Evolutionary conservation across 495 filamentous ascomycete genomes (phyloP).

Genomic region (Penicillium tannophilum): DNA sequence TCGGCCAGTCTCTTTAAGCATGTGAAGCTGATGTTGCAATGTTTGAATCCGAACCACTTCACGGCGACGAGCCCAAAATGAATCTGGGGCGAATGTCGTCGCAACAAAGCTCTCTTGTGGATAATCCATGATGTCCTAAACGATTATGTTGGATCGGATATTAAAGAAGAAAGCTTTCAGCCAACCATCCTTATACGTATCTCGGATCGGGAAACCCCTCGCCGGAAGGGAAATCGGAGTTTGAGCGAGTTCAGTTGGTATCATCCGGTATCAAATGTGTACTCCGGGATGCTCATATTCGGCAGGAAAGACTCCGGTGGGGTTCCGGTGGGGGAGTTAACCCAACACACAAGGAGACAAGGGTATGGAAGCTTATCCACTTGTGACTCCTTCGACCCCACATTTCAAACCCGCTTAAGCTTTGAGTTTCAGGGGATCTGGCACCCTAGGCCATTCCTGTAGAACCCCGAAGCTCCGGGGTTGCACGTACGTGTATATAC

Average conservation of each 20-base stretch:
- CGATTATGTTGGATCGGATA: background rate
- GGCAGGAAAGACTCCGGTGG: slow-evolving; percentile 22
- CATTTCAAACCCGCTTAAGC: background rate
- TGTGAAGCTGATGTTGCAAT: slow-evolving; percentile 47
- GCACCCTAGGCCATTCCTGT: slow-evolving; percentile 14
- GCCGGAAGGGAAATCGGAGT: slow-evolving; percentile 10
- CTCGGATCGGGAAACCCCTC: background rate
- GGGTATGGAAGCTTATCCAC: background rate
- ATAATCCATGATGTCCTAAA: slow-evolving; percentile 24
- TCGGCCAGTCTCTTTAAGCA: slow-evolving; percentile 55
- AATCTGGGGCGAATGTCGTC: slow-evolving; percentile 30
- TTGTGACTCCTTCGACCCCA: background rate
- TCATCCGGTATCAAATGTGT: background rate
- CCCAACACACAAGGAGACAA: background rate
- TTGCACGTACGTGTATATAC: slow-evolving; percentile 12
- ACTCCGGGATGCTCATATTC: slow-evolving; percentile 15
- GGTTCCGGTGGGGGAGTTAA: slow-evolving; percentile 19
- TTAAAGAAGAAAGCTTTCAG: background rate
- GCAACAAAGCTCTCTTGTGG: slow-evolving; percentile 37
- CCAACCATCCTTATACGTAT: slow-evolving; percentile 5
- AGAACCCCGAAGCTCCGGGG: slow-evolving; percentile 13
- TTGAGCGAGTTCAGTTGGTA: slow-evolving; percentile 12
- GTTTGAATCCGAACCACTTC: slow-evolving; percentile 43
- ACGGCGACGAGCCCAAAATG: slow-evolving; percentile 42
- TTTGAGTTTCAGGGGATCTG: background rate